These are phyloP conservation scores for Baorangia bicolor DNA, from an alignment of 768 basidiomycete species.

Conservation along the genomic window DNA sequence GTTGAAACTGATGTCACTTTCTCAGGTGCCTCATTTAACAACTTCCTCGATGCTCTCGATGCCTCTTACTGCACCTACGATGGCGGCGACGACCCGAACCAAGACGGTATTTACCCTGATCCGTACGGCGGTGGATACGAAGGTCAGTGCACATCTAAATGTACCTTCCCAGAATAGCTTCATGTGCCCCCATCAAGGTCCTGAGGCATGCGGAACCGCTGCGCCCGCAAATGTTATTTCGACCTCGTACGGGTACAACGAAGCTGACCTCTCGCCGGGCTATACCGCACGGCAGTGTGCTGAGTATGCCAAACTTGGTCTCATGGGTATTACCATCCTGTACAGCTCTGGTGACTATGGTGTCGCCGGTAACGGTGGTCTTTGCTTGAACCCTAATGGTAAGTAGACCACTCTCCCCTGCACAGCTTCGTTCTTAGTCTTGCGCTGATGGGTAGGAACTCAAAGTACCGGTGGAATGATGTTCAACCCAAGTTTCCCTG, in stretches of 20 bases:
- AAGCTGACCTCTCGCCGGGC: slow-evolving; percentile 34
- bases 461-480: slow-evolving; percentile 23
- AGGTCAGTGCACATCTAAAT: slow-evolving; percentile 7
- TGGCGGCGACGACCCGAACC: slow-evolving; percentile 33
- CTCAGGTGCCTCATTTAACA: slow-evolving; percentile 32
- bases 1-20: not conserved
- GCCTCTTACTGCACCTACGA: slow-evolving; percentile 34
- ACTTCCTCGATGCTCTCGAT: slow-evolving; percentile 37
- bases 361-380: slow-evolving; percentile 36
- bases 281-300: slow-evolving; percentile 42
- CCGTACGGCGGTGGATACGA: slow-evolving; percentile 19
- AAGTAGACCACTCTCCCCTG: not conserved
- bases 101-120: slow-evolving; percentile 31
- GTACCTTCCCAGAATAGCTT: not conserved
- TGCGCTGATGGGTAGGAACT: slow-evolving; percentile 20
- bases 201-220: slow-evolving; percentile 39
- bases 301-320: slow-evolving; percentile 47
- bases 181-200: slow-evolving; percentile 6
- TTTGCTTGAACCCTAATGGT: slow-evolving; percentile 35
- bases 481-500: slow-evolving; percentile 46
- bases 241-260: slow-evolving; percentile 40
- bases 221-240: slow-evolving; percentile 40
- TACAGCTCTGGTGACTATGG: slow-evolving; percentile 47
- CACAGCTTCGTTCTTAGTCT: not conserved
- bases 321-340: slow-evolving; percentile 42